phyloP scores from a whole-genome alignment of 2,329 filamentous ascomycete species.

The Penicillium sp. region DNA sequence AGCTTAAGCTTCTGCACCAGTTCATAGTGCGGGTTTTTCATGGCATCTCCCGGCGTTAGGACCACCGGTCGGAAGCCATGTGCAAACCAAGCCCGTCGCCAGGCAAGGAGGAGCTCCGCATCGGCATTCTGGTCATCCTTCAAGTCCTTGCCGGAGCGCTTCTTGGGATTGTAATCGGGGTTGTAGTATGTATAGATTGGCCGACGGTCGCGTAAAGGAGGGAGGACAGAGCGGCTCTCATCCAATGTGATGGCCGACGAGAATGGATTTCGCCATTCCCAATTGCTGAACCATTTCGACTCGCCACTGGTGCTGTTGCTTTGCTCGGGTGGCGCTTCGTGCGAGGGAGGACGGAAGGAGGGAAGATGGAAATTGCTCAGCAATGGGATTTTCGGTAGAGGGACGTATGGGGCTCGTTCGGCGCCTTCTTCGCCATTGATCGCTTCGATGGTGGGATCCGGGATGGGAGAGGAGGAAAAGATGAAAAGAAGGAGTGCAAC shows the following conservation, averaged over 20 bases:
- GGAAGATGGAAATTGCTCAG: slow-evolving; percentile 56
- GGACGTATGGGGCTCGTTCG: slow-evolving; percentile 33
- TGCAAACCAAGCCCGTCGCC: slow-evolving; percentile 94
- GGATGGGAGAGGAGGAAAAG: slow-evolving; percentile 43
- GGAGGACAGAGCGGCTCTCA: slow-evolving; percentile 77
- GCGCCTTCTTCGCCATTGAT: slow-evolving; percentile 21
- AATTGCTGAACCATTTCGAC: slow-evolving; percentile 81
- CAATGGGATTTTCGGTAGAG: slow-evolving; percentile 42
- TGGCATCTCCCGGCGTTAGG: slow-evolving; percentile 73
- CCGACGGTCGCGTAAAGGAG: slow-evolving; percentile 67
- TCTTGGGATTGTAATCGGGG: slow-evolving; percentile 45
- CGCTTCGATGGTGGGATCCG: slow-evolving; percentile 22
- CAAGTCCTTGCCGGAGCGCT: slow-evolving; percentile 53
- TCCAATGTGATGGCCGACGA: slow-evolving; percentile 76
- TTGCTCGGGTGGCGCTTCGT: slow-evolving; percentile 69
- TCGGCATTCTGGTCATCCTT: slow-evolving; percentile 67
- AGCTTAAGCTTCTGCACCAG: slow-evolving; percentile 61
- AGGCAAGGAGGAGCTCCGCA: slow-evolving; percentile 74
- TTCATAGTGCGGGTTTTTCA: slow-evolving; percentile 75
- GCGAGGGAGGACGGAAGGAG: slow-evolving; percentile 67
- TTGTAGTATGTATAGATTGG: slow-evolving; percentile 93
- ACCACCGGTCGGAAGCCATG: slow-evolving; percentile 86
- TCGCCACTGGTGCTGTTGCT: slow-evolving; percentile 75
- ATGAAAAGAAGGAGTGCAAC: slow-evolving; percentile 45
- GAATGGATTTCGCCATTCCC: slow-evolving; percentile 88